Conservation (phyloP, 2,329 filamentous ascomycete species). For the Aspergillus caelatus region DNA sequence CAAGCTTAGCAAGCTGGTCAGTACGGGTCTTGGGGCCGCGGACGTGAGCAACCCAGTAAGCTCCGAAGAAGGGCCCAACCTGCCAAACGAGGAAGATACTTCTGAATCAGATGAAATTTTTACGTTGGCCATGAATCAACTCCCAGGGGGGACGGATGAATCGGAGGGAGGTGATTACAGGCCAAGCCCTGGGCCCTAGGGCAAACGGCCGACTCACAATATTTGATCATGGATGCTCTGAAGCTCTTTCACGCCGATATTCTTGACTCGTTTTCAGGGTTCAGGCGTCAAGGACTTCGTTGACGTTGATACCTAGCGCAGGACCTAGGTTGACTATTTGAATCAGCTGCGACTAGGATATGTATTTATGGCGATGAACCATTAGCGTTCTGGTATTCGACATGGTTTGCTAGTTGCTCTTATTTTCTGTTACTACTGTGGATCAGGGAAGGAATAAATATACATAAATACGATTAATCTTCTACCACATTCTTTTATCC, state of each 20-base stretch:
- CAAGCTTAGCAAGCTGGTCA: conserved; percentile 45
- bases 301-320: neutral
- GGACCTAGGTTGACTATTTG: neutral
- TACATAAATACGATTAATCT: neutral
- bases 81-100: conserved; percentile 15
- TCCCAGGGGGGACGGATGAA: conserved; percentile 33
- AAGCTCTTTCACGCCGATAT: neutral
- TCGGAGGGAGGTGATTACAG: conserved; percentile 30
- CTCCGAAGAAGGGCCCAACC: conserved; percentile 19
- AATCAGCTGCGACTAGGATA: neutral
- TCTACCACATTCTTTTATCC: neutral
- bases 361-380: neutral
- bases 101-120: conserved; percentile 18
- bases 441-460: neutral
- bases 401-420: neutral
- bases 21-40: conserved; percentile 35
- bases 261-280: neutral
- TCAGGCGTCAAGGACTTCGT: neutral
- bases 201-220: conserved; percentile 22
- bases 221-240: neutral
- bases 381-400: no score
- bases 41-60: conserved; percentile 31
- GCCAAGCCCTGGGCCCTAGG: conserved; percentile 9
- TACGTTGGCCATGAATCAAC: conserved; percentile 15
- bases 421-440: neutral